These are phyloP conservation scores for Dioszegia crocea DNA, from an alignment of 768 basidiomycete species.

Conservation along the genomic window DNA sequence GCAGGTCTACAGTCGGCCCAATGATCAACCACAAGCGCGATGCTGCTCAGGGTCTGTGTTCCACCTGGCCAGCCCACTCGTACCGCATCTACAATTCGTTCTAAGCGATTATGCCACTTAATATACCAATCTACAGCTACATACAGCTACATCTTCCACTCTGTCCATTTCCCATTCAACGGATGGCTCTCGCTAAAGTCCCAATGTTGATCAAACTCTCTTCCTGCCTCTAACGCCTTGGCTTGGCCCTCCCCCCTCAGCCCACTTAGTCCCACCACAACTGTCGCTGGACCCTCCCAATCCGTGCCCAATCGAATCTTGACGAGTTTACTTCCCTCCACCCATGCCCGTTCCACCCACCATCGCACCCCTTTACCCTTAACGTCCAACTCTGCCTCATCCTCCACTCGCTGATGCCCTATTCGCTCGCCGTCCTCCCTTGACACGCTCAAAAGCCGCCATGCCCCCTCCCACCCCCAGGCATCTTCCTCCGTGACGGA, in stretches of 20 bases:
- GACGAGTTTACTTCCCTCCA: constrained; percentile 19
- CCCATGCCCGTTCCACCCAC: constrained; percentile 22
- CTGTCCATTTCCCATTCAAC: constrained; percentile 6
- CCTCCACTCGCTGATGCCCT: constrained; percentile 9
- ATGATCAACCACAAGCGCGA: too few relatives aligned
- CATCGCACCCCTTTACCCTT: constrained; percentile 9
- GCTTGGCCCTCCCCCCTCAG: not conserved
- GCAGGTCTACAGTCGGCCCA: too few relatives aligned
- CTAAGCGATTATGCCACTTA: too few relatives aligned
- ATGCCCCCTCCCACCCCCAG: constrained; percentile 21
- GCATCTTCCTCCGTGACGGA: constrained; percentile 19
- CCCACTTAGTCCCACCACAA: constrained; percentile 12
- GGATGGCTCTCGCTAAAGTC: constrained; percentile 6
- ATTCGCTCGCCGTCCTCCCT: constrained; percentile 11
- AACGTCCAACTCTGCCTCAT: constrained; percentile 11
- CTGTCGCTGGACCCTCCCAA: constrained; percentile 11
- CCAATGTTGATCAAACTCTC: constrained; percentile 9
- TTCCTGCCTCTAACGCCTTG: not conserved
- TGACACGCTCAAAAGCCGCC: constrained; percentile 4
- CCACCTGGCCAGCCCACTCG: too few relatives aligned
- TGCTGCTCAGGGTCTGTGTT: too few relatives aligned
- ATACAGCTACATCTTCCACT: constrained; percentile 1
- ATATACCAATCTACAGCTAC: not conserved
- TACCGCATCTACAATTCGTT: too few relatives aligned
- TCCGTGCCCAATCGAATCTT: constrained; percentile 15